Evolutionary conservation across 2,329 filamentous ascomycete species (phyloP).

Genomic region (Phyllosticta capitalensis): DNA sequence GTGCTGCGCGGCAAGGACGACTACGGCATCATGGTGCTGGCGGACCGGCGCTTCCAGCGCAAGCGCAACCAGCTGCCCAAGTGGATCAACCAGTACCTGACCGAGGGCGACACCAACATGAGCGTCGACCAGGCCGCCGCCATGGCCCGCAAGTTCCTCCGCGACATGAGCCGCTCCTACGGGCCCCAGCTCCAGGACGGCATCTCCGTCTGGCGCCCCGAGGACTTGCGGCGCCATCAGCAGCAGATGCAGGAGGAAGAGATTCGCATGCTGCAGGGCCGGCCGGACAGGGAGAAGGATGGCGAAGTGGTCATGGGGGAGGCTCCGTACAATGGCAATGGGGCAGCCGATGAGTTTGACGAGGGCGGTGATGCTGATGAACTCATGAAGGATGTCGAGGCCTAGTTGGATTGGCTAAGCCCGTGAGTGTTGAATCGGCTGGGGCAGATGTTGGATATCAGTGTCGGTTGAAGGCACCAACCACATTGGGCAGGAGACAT

Average conservation of each 20-base stretch:
- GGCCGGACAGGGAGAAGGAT: conserved; percentile 23
- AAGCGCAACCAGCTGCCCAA: conserved; percentile 86
- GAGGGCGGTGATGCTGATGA: conserved; percentile 27
- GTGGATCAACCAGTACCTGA: conserved; percentile 86
- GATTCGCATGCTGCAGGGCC: conserved; percentile 51
- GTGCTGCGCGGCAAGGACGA: conserved; percentile 95
- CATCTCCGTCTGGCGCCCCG: conserved; percentile 81
- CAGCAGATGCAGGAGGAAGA: conserved; percentile 61
- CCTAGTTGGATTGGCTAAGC: not conserved
- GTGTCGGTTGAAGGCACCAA: no score
- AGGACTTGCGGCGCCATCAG: conserved; percentile 70
- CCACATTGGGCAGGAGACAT: no score
- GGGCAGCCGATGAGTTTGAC: conserved; percentile 20
- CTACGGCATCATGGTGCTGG: conserved; percentile 99
- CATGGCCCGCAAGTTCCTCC: conserved; percentile 78
- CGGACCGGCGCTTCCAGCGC: conserved; percentile 86
- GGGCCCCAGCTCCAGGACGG: conserved; percentile 75
- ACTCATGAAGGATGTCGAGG: conserved; percentile 25
- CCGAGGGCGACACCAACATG: conserved; percentile 78
- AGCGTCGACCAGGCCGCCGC: conserved; percentile 94
- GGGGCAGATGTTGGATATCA: no score
- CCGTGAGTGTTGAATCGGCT: not conserved
- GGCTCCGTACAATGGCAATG: conserved; percentile 14
- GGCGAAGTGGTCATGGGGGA: conserved; percentile 21
- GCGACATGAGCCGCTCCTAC: conserved; percentile 88